phyloP scores from a whole-genome alignment of 495 filamentous ascomycete species.

The Pseudevernia furfuracea region DNA sequence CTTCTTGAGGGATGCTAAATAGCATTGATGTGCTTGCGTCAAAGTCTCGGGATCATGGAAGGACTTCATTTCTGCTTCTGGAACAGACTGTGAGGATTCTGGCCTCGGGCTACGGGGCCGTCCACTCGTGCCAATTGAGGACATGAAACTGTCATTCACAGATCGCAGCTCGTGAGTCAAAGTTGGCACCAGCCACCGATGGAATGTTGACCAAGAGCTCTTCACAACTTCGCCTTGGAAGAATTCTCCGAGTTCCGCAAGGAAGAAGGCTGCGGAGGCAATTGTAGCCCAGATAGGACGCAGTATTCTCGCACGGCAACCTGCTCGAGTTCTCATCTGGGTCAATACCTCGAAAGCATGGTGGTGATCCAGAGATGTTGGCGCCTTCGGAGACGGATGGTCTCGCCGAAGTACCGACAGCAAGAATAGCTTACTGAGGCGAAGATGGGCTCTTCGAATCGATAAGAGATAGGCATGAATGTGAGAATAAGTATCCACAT shows the following conservation, averaged over 20 bases:
- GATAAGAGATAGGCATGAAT: slow-evolving; percentile 83
- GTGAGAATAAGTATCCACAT: slow-evolving; percentile 68
- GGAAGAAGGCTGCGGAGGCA: slow-evolving; percentile 74
- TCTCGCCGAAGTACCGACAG: slow-evolving; percentile 66
- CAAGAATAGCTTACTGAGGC: slow-evolving; percentile 77
- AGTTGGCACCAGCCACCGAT: slow-evolving; percentile 48
- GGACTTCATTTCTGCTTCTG: slow-evolving; percentile 22
- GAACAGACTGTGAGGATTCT: neutral
- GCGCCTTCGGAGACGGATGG: slow-evolving; percentile 58
- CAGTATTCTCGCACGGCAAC: slow-evolving; percentile 53
- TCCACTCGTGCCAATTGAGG: neutral
- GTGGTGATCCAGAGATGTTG: slow-evolving; percentile 47
- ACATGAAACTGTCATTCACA: neutral
- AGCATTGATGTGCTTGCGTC: slow-evolving; percentile 65
- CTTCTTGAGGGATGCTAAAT: slow-evolving; percentile 57
- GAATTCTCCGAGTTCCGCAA: slow-evolving; percentile 76
- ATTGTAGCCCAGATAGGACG: slow-evolving; percentile 79
- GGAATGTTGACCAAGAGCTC: slow-evolving; percentile 60
- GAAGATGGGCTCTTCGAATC: slow-evolving; percentile 72
- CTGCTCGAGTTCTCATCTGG: slow-evolving; percentile 44
- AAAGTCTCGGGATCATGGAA: slow-evolving; percentile 77
- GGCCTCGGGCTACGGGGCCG: slow-evolving; percentile 5
- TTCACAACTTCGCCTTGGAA: slow-evolving; percentile 85
- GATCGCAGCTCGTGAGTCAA: neutral
- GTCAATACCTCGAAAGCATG: slow-evolving; percentile 35